Percentiles rank a stretch among this genome's conserved stretches.
Evolutionary conservation across 371 early-diverging fungal species (phyloP).

Genomic region (Coemansia linderi): DNA sequence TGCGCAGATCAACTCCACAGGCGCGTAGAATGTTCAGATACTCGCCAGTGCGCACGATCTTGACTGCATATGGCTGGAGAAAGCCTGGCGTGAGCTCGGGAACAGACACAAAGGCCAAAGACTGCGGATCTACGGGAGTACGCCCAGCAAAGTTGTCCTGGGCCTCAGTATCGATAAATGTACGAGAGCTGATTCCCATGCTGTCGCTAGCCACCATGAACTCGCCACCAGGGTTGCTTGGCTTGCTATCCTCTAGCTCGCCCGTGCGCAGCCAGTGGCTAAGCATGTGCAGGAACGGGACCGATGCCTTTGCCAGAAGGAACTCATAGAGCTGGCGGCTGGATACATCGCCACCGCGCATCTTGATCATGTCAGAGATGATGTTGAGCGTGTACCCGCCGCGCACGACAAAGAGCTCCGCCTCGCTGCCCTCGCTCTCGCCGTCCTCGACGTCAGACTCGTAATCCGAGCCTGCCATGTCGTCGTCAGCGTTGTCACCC

Average conservation of each 20-base stretch:
- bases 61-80: conserved; percentile 69
- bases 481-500: conserved; percentile 8
- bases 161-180: conserved; percentile 44
- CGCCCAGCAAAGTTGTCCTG: conserved; percentile 61
- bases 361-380: conserved; percentile 30
- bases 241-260: conserved; percentile 74
- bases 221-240: conserved; percentile 62
- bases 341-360: conserved; percentile 63
- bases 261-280: conserved; percentile 88
- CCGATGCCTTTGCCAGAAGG: conserved; percentile 72
- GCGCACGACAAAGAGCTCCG: conserved; percentile 31
- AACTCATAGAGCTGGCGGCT: conserved; percentile 75
- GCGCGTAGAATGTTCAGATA: conserved; percentile 90
- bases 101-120: conserved; percentile 25
- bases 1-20: conserved; percentile 59
- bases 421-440: conserved; percentile 23
- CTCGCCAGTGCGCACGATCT: conserved; percentile 89
- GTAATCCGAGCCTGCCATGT: conserved; percentile 7
- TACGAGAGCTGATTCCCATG: conserved; percentile 11
- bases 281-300: conserved; percentile 82
- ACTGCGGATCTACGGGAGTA: conserved; percentile 58
- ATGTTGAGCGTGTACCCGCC: conserved; percentile 48
- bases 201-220: conserved; percentile 77
- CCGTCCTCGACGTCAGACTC: conserved; percentile 22
- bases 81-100: conserved; percentile 67